A percentile compares a stretch with the other conserved stretches of the same genome.
These are phyloP conservation scores for Lasiodiplodia gonubiensis DNA, from an alignment of 2,329 filamentous ascomycete species.

Conservation along the genomic window DNA sequence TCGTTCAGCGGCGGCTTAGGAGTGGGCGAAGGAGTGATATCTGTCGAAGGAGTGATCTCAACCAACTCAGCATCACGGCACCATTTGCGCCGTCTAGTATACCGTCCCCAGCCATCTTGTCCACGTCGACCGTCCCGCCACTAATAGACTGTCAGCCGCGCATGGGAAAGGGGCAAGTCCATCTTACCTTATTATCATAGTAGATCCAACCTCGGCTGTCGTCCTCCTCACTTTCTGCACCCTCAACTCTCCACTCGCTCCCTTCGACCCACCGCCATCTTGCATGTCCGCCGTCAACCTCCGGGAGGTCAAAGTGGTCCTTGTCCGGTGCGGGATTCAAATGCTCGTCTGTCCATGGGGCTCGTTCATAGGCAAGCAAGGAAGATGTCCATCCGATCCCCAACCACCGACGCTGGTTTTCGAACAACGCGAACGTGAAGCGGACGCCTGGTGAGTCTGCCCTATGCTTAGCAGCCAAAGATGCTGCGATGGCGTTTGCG, in stretches of 20 bases:
- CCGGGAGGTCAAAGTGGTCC: constrained; percentile 72
- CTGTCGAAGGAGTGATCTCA: constrained; percentile 63
- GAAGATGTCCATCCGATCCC: constrained; percentile 94
- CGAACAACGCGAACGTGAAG: constrained; percentile 95
- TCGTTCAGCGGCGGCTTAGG: constrained; percentile 32
- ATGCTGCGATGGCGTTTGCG: constrained; percentile 55
- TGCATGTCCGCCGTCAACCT: constrained; percentile 67
- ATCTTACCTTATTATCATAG: constrained; percentile 89
- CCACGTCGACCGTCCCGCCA: constrained; percentile 89
- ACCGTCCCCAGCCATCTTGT: constrained; percentile 89
- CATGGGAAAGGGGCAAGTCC: background rate
- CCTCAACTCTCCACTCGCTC: constrained; percentile 86
- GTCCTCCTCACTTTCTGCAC: constrained; percentile 58
- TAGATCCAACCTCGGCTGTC: constrained; percentile 82
- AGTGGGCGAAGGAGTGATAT: constrained; percentile 52
- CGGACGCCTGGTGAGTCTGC: constrained; percentile 75
- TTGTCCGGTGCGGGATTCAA: constrained; percentile 78
- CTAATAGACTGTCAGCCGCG: constrained; percentile 51
- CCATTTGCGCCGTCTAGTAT: constrained; percentile 94
- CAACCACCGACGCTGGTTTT: constrained; percentile 95
- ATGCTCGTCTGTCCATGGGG: constrained; percentile 95
- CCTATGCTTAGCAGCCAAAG: constrained; percentile 46
- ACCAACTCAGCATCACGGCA: constrained; percentile 95
- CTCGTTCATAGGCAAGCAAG: constrained; percentile 86
- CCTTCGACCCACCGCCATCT: constrained; percentile 83